A percentile compares a stretch with the other conserved stretches of the same genome.
These are phyloP conservation scores for Diatrype stigma DNA, from an alignment of 2,329 filamentous ascomycete genomes.

Conservation along the genomic window DNA sequence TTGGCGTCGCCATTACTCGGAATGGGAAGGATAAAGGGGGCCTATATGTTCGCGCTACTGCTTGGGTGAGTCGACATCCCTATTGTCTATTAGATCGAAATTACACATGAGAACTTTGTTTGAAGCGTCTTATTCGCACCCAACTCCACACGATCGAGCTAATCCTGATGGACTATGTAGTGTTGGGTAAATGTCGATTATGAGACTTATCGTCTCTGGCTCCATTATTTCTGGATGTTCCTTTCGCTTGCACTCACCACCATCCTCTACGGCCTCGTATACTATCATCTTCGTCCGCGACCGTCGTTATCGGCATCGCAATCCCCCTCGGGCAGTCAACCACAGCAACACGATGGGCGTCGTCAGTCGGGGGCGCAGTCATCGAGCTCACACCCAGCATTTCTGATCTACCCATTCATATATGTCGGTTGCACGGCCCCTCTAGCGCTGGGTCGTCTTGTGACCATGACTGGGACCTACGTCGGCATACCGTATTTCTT, in stretches of 20 bases:
- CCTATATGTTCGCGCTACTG: slow-evolving; percentile 60
- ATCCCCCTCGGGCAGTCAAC: slow-evolving; percentile 20
- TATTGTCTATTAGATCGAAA: neutral
- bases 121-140: too few species aligned
- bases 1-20: slow-evolving; percentile 42
- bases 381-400: slow-evolving; percentile 38
- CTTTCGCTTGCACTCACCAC: slow-evolving; percentile 32
- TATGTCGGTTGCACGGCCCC: slow-evolving; percentile 67
- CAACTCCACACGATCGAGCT: too few species aligned
- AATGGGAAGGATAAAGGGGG: slow-evolving; percentile 39
- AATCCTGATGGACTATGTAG: slow-evolving; percentile 23
- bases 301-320: slow-evolving; percentile 17
- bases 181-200: slow-evolving; percentile 59
- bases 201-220: slow-evolving; percentile 48
- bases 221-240: slow-evolving; percentile 62
- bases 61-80: slow-evolving; percentile 46
- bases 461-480: slow-evolving; percentile 51
- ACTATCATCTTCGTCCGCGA: slow-evolving; percentile 27
- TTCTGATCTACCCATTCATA: slow-evolving; percentile 65
- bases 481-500: slow-evolving; percentile 54
- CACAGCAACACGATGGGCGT: neutral
- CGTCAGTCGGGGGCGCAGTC: neutral
- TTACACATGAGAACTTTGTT: too few species aligned
- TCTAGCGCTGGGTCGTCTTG: slow-evolving; percentile 60
- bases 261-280: slow-evolving; percentile 33